These are phyloP conservation scores for Fusarium sulawesiense DNA, from an alignment of 2,329 filamentous ascomycete genomes.

Conservation along the genomic window DNA sequence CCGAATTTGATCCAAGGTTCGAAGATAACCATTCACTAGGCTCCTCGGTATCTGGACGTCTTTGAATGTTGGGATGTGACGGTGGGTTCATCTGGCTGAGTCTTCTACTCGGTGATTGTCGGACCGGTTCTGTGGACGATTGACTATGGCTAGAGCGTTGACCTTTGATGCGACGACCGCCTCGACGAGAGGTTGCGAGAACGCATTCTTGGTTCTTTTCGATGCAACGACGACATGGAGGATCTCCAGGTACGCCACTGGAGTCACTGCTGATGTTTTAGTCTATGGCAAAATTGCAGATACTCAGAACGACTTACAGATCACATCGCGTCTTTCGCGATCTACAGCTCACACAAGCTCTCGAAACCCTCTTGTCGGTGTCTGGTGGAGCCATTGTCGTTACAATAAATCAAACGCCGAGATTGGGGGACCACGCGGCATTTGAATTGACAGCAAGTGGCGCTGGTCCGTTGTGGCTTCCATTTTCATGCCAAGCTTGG, in stretches of 20 bases:
- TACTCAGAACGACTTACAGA: too few relatives aligned
- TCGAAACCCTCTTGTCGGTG: constrained; percentile 35
- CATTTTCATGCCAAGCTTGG: background rate
- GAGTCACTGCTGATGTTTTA: too few relatives aligned
- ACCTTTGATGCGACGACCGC: constrained; percentile 52
- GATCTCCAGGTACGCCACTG: constrained; percentile 50
- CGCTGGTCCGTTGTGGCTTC: background rate
- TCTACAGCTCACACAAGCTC: constrained; percentile 35
- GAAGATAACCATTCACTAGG: constrained; percentile 31
- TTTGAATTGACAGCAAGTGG: constrained; percentile 4
- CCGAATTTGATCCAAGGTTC: constrained; percentile 24
- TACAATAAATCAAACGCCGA: constrained; percentile 19
- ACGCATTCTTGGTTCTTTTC: constrained; percentile 54
- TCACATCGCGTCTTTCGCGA: constrained; percentile 38
- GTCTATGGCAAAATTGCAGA: too few relatives aligned
- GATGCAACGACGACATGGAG: constrained; percentile 54
- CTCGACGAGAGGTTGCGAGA: constrained; percentile 55
- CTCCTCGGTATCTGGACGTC: constrained; percentile 13
- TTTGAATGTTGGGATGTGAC: background rate
- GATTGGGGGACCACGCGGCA: constrained; percentile 8
- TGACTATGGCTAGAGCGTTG: constrained; percentile 12
- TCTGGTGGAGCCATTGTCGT: constrained; percentile 15
- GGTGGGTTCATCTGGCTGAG: constrained; percentile 1
- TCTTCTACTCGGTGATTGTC: background rate
- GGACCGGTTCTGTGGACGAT: background rate